A percentile compares a stretch with the other conserved stretches of the same genome.
phyloP scores from a whole-genome alignment of 108 stramenopile species.

The Aurantiochytrium sp. region DNA sequence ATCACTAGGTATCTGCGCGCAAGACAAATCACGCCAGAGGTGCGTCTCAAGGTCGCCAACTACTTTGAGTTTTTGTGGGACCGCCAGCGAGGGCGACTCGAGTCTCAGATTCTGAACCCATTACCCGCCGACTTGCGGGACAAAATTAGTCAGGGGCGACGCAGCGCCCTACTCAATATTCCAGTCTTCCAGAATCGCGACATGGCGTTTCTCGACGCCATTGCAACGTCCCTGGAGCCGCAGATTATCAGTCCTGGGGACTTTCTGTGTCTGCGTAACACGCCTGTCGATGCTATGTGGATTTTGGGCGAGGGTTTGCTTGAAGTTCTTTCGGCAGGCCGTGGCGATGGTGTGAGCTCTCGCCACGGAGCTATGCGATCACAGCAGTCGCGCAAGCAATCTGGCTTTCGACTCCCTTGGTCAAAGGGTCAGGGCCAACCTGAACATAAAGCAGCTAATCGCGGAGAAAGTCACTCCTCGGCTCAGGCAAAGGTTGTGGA shows the following conservation, averaged over 20 bases:
- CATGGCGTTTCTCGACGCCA: background rate
- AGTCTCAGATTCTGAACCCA: background rate
- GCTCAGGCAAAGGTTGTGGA: background rate
- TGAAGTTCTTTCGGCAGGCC: background rate
- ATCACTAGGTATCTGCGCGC: background rate
- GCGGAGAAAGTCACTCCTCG: too few relatives aligned
- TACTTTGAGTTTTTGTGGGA: background rate
- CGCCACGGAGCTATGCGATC: background rate
- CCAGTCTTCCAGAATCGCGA: background rate
- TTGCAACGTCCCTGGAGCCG: background rate
- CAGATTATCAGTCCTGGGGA: background rate
- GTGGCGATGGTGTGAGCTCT: background rate
- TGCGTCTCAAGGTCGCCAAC: background rate
- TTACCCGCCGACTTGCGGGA: background rate
- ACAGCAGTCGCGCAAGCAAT: background rate
- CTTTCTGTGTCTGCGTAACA: background rate
- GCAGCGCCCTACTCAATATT: background rate
- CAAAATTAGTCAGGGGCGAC: background rate
- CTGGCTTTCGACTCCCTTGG: background rate
- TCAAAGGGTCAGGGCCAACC: background rate
- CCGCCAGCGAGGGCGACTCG: background rate
- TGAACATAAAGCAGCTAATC: too few relatives aligned
- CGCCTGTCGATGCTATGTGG: background rate
- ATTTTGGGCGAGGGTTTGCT: background rate
- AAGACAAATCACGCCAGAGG: background rate